These are phyloP conservation scores for Phytophthora sansomeana DNA, from an alignment of 352 stramenopile genomes.

Conservation along the genomic window DNA sequence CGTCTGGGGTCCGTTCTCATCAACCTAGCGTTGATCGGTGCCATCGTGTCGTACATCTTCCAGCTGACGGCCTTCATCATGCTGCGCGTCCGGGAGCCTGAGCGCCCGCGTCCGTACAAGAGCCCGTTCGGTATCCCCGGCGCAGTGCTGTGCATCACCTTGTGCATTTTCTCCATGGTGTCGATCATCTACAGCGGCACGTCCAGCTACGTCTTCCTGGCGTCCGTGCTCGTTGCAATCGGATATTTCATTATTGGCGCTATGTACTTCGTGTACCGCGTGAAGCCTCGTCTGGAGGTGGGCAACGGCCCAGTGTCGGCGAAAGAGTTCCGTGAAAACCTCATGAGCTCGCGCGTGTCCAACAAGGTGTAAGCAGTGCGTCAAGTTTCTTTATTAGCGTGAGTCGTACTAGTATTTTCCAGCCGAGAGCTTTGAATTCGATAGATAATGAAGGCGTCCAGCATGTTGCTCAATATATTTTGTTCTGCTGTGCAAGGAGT, in stretches of 20 bases:
- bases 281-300: slow-evolving; percentile 44
- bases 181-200: slow-evolving; percentile 69
- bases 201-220: slow-evolving; percentile 56
- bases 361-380: slow-evolving; percentile 31
- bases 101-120: slow-evolving; percentile 57
- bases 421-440: no score
- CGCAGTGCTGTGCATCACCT: slow-evolving; percentile 49
- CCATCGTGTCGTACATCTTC: slow-evolving; percentile 69
- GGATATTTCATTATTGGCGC: slow-evolving; percentile 54
- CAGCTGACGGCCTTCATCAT: slow-evolving; percentile 66
- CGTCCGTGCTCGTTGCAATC: slow-evolving; percentile 52
- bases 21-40: slow-evolving; percentile 65
- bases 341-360: slow-evolving; percentile 44
- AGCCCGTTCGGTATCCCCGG: slow-evolving; percentile 61
- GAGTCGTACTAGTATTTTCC: slow-evolving; percentile 4
- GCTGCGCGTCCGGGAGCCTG: slow-evolving; percentile 57
- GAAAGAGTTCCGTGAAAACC: slow-evolving; percentile 54
- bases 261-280: slow-evolving; percentile 50
- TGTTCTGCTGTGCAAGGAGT: no score
- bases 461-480: slow-evolving; percentile 4
- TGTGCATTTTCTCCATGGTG: slow-evolving; percentile 57
- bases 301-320: slow-evolving; percentile 30
- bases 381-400: not conserved
- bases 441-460: slow-evolving; percentile 3
- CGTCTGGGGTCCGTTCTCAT: slow-evolving; percentile 68